Evolutionary conservation across 2,329 filamentous ascomycete species (phyloP), one percentile per base, ranked within the genome.

Genomic region (Tolypocladium tropicale): DNA sequence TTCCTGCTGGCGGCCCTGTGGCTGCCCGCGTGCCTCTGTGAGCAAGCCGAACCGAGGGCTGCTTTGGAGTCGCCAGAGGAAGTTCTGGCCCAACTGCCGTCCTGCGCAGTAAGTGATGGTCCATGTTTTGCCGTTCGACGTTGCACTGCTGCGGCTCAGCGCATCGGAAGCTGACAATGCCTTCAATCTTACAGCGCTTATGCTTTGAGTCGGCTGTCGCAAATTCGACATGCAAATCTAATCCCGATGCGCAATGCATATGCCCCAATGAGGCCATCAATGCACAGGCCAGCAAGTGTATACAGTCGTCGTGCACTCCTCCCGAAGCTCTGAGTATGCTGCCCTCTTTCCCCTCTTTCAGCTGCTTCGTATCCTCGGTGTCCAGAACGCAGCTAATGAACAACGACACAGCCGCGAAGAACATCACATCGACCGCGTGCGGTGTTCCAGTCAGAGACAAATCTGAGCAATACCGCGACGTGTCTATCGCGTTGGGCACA

Each of bases 341-440:
- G 12, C 49, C 30, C 30, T 3, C 3, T 3, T 9, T 16, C 23
- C 12, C 41, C 11, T 46, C 9, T 25, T 46, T 28, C 3, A 16
- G 6, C 21, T 21, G 21, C 23, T 16, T 28, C 23, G 23, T n/a
- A n/a, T 9, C 41, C 23, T 28, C 6, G 12, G 12, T 14, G 18
- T 16, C 12, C 23, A 46, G 23, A 7, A 11, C 41, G 4, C 12
- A 25, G 41, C 41, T 46, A 23, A 46, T 23, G 18, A 18, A 16
- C 4, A 25, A 14, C 12, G 41, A 14, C n/a, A 34, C 30, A 57
- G 55, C 39, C n/a, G 36, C 49, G 33, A 54, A 57, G 28, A 52
- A 57, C 21, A 21, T 49, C 16, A 57, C 55, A 18, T 52, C 41
- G n/a, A 52, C 34, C 2, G 21, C 43, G 10, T 57, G 56, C 53